Evolutionary conservation across 345 rosid species (phyloP), one percentile per base, ranked within the genome.

Genomic region (Acer negundo): DNA sequence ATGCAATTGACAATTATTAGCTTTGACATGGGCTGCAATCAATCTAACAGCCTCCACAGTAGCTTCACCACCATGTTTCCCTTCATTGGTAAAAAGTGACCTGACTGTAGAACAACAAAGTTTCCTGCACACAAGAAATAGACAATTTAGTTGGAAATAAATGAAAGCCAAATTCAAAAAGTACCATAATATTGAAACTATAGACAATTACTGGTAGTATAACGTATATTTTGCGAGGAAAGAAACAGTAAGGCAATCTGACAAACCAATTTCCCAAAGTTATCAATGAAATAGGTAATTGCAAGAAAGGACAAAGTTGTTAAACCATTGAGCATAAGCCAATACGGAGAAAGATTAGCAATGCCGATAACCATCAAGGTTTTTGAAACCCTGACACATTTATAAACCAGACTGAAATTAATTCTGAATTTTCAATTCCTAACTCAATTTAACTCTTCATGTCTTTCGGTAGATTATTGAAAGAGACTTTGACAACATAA

Each of bases 31-130:
- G 77, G 84, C 83, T 79, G 99, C 98, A 80, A 96, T 94, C 82
- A 91, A 80, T 65, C 87, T 90, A 63, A 93, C 93, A 77, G 92
- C 95, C 70, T 89, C 93, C 53, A 85, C 85, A 40, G 98, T 92
- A 58, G 90, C 93, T 86, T 86, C 94, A 87, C 98, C 94, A 10
- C 95, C 94, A 77, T 96, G 97, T 78, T 94, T 96, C 71, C 89
- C 94, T 86, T 92, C 97, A 75, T 90, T 89, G 73, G 84, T 69
- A 86, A 94, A 96, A 73, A 96, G 91, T 24, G 95, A 94, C 85
- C 87, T 87, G 65, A 96, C 72, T 26, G 97, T 82, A 69, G 83
- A 66, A 86, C 92, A 92, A 84, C 95, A 92, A 77, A 91, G 95
- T 84, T 82, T 90, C 91, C 98, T 94, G 92, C 63, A 62, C 78